phyloP scores from a whole-genome alignment of 306 rosid genomes.

The Glycine soja region DNA sequence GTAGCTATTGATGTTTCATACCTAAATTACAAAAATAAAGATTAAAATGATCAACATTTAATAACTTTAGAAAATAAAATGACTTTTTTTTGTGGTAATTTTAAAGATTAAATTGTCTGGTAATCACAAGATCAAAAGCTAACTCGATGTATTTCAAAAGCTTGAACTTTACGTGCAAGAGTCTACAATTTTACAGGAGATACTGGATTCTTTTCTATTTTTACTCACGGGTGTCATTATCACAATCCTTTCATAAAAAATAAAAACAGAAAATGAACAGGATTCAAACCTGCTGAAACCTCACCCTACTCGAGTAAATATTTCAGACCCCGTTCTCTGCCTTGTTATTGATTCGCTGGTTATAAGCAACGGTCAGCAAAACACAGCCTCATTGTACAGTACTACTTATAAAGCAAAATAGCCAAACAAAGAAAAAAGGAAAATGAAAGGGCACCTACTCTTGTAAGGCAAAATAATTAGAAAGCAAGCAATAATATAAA shows the following conservation, averaged over 20 bases:
- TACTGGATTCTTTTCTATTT: background rate
- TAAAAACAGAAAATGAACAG: background rate
- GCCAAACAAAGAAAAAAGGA: background rate
- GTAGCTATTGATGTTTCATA: too few relatives aligned
- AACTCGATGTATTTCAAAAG: too few relatives aligned
- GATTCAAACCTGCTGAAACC: background rate
- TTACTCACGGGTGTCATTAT: background rate
- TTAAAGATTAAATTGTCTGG: too few relatives aligned
- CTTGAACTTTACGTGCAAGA: background rate
- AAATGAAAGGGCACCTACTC: background rate
- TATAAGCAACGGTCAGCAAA: background rate
- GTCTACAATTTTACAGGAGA: too few relatives aligned
- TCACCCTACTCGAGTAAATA: background rate
- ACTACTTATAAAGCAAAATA: background rate
- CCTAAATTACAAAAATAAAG: background rate
- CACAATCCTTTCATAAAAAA: background rate
- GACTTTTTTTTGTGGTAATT: too few relatives aligned
- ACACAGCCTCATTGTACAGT: background rate
- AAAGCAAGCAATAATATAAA: background rate
- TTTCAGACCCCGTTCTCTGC: background rate
- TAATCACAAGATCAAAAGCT: too few relatives aligned
- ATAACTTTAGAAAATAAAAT: background rate
- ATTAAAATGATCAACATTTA: background rate
- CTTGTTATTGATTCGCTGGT: background rate
- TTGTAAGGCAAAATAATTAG: conserved; percentile 1